These are phyloP conservation scores for Haplographium delicatum DNA, from an alignment of 495 filamentous ascomycete species.

Conservation along the genomic window DNA sequence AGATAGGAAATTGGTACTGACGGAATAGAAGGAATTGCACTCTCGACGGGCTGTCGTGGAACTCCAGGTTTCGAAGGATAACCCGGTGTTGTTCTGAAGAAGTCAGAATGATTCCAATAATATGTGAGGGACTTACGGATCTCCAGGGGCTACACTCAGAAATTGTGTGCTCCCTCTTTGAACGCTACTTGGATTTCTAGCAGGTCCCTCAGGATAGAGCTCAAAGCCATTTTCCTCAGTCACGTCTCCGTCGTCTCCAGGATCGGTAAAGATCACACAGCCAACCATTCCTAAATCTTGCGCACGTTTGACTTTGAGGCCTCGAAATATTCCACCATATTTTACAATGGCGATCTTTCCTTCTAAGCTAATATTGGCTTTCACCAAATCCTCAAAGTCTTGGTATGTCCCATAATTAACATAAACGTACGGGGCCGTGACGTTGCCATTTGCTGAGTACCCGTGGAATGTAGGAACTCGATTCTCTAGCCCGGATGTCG, in stretches of 20 bases:
- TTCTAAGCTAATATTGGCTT: conserved; percentile 66
- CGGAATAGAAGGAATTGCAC: conserved; percentile 74
- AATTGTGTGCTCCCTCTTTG: conserved; percentile 90
- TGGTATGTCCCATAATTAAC: conserved; percentile 83
- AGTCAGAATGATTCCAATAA: background rate
- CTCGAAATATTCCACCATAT: conserved; percentile 84
- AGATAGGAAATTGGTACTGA: conserved; percentile 87
- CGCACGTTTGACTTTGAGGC: conserved; percentile 87
- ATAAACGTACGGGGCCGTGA: conserved; percentile 72
- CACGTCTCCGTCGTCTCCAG: conserved; percentile 78
- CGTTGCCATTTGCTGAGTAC: conserved; percentile 88
- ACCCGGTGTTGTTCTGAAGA: conserved; percentile 70
- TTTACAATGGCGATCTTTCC: conserved; percentile 86
- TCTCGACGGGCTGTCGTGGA: conserved; percentile 65
- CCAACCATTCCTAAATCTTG: conserved; percentile 91
- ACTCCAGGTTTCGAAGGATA: conserved; percentile 89
- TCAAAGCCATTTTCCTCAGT: conserved; percentile 77
- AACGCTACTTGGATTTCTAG: conserved; percentile 80
- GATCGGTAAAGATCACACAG: conserved; percentile 79
- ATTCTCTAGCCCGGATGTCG: conserved; percentile 63
- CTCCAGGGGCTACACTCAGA: conserved; percentile 59
- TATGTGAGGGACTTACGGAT: conserved; percentile 41
- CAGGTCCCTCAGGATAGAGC: conserved; percentile 81
- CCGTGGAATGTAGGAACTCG: conserved; percentile 93
- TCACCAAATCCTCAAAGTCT: conserved; percentile 79